Conservation (phyloP, 2,329 filamentous ascomycete species). For the Aspergillus udagawae region DNA sequence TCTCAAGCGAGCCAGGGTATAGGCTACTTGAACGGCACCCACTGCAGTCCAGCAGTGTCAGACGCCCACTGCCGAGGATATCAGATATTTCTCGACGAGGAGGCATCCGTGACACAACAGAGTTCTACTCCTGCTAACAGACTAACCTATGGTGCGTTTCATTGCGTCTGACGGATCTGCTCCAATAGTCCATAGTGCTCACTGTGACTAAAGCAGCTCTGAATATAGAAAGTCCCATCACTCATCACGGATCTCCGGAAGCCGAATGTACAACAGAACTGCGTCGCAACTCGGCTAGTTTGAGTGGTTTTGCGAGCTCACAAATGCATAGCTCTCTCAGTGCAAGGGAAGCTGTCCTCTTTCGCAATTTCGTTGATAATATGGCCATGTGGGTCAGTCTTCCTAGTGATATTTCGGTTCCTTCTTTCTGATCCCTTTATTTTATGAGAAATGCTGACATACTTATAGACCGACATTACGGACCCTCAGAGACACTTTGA, state of each 20-base stretch:
- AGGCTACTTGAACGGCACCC: too few species aligned
- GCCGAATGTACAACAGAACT: background rate
- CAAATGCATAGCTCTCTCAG: conserved; percentile 3
- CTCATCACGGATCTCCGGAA: background rate
- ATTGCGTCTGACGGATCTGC: background rate
- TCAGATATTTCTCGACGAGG: background rate
- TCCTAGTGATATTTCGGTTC: background rate
- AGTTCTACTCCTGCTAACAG: background rate
- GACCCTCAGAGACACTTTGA: conserved; percentile 30
- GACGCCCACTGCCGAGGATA: background rate
- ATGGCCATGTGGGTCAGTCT: conserved; percentile 29
- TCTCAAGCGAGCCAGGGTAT: background rate
- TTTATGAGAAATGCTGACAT: background rate
- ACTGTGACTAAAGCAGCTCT: background rate
- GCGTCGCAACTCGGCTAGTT: background rate
- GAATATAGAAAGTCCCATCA: background rate
- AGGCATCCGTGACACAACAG: background rate
- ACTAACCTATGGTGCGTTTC: background rate
- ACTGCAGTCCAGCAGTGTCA: background rate
- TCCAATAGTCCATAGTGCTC: background rate
- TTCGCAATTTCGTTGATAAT: conserved; percentile 30
- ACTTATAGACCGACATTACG: conserved; percentile 27
- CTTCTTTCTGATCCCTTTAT: background rate
- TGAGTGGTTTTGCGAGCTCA: background rate
- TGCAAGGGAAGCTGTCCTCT: conserved; percentile 17